Evolutionary conservation across 306 rosid genomes (phyloP), one percentile per base, ranked within the genome.

Genomic region (Oemleria cerasiformis): DNA sequence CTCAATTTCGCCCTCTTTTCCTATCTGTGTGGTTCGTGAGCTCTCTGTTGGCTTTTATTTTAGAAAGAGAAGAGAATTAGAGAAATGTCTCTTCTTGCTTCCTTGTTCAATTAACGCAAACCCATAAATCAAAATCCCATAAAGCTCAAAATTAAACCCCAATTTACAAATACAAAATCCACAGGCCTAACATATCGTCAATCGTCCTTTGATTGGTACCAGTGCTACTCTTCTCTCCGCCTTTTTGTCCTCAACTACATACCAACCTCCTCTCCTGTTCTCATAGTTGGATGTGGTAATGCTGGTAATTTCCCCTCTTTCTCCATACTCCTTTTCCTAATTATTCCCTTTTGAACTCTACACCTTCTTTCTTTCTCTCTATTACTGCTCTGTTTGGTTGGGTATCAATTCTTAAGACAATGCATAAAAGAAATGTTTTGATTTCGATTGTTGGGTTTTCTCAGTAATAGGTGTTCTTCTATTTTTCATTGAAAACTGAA

Each of bases 231-330:
- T 75, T 81, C 92, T 86, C 97, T 94, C 57, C 84, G 92, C 5
- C 97, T 92, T 21, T 94, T 91, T 6, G 72, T 94, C 70, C 94
- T 92, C 21, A 73, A 79, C 68, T 82, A 62, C 75, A 7, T 94
- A 40, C 83, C 83, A 63, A 71, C 79, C 58, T 76, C 92, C 48
- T 85, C 98, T 16, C 75, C 73, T 0, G 59, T 91, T 42, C 97
- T 94, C 72, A 86, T 94, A 88, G 96, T 94, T 73, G 98, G 98
- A 70, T 94, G 92, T 50, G 97, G 98, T 88, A 94, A 94, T 91
- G 97, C 98, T 6, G 96, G 98, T 93, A 83, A 21, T 20, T 75
- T 68, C 34, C 61, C 40, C 23, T 13, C 5, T 10, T 16, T 43
- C 41, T 42, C 10, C 7, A 0, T 19, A 1, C 9, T 13, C 13